Percentiles rank a stretch among this genome's conserved stretches.
Evolutionary conservation across 1,284 basidiomycete genomes (phyloP).

Genomic region (Fomitopsis schrenkii): DNA sequence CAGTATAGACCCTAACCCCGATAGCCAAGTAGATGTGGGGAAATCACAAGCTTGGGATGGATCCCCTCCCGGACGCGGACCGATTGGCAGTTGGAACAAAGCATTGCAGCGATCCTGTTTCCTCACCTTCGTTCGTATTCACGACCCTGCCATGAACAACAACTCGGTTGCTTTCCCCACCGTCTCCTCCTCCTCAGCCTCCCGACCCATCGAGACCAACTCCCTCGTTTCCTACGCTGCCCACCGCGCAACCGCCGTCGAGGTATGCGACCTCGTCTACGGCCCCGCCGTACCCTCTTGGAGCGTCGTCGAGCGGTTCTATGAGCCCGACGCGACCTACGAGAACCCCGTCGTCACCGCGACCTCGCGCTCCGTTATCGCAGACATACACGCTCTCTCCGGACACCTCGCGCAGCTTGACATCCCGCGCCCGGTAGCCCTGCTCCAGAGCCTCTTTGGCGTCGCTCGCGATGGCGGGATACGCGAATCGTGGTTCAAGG

Average conservation of each 20-base stretch:
- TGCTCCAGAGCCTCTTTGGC: constrained; percentile 53
- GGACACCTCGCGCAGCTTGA: constrained; percentile 54
- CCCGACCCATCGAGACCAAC: constrained; percentile 7
- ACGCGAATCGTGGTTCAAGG: constrained; percentile 44
- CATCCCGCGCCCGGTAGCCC: constrained; percentile 58
- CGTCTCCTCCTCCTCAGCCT: not conserved
- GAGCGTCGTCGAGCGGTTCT: constrained; percentile 54
- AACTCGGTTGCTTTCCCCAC: constrained; percentile 8
- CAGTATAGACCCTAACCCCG: too few relatives aligned
- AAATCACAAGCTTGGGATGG: too few relatives aligned
- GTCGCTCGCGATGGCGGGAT: constrained; percentile 31
- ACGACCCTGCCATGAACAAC: constrained; percentile 1
- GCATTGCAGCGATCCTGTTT: too few relatives aligned
- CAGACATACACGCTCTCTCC: constrained; percentile 61
- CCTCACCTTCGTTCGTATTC: not conserved
- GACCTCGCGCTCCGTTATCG: constrained; percentile 63
- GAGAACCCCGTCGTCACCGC: constrained; percentile 75
- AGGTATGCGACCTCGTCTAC: constrained; percentile 66
- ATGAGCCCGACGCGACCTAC: constrained; percentile 68
- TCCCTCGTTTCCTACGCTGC: constrained; percentile 33
- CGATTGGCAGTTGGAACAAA: too few relatives aligned
- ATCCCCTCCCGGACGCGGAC: too few relatives aligned
- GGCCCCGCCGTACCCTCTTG: constrained; percentile 43
- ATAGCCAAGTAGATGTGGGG: too few relatives aligned
- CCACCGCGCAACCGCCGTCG: constrained; percentile 52